Conservation (phyloP, 768 basidiomycete species). For the Termitomyces sp. region DNA sequence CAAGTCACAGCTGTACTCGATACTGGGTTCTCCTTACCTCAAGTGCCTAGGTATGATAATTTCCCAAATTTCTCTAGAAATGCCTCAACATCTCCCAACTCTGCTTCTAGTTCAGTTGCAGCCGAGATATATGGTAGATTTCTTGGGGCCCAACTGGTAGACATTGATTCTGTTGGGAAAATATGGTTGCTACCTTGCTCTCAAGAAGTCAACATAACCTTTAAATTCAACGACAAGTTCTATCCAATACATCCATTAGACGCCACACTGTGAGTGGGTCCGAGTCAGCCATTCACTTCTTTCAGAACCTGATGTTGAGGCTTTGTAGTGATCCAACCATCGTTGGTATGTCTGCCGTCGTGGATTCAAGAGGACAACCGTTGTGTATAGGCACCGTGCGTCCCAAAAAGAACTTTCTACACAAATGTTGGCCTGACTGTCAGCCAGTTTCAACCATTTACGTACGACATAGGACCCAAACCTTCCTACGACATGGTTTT, state of each 20-base stretch:
- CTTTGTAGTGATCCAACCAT: constrained; percentile 25
- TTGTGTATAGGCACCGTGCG: constrained; percentile 40
- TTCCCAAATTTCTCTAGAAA: background rate
- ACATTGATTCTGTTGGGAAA: constrained; percentile 35
- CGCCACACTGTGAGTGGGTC: constrained; percentile 49
- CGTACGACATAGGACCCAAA: constrained; percentile 36
- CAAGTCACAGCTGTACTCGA: constrained; percentile 64
- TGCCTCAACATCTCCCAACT: constrained; percentile 5
- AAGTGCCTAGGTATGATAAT: constrained; percentile 45
- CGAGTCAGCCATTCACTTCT: background rate
- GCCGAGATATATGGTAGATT: constrained; percentile 60
- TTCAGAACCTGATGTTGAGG: background rate
- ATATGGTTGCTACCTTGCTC: constrained; percentile 65
- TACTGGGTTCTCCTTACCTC: constrained; percentile 66
- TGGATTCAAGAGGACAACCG: constrained; percentile 27
- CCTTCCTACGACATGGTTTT: constrained; percentile 62
- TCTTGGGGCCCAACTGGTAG: constrained; percentile 45
- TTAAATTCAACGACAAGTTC: constrained; percentile 52
- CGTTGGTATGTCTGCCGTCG: constrained; percentile 27
- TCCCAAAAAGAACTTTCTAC: background rate
- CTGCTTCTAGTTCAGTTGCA: constrained; percentile 39
- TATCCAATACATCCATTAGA: constrained; percentile 71
- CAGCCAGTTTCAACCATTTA: constrained; percentile 65
- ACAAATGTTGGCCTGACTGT: background rate
- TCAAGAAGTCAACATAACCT: constrained; percentile 60